Evolutionary conservation across 805 yeast genomes (phyloP).

Genomic region (Zygosaccharomyces gambellarensis): DNA sequence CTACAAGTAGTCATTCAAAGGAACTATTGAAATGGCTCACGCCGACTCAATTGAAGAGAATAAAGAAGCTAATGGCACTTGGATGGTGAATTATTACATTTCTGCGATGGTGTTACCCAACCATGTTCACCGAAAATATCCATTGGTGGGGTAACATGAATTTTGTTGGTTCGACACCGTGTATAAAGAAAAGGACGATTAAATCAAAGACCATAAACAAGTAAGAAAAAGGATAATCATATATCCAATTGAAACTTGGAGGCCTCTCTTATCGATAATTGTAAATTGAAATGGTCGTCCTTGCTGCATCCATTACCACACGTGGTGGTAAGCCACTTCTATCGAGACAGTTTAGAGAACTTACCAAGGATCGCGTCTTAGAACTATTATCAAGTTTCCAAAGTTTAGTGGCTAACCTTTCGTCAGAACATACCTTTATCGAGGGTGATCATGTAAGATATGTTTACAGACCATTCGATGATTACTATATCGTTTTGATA

Average conservation of each 20-base stretch:
- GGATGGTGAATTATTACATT: constrained; percentile 2
- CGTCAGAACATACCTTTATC: constrained; percentile 84
- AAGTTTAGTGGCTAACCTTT: constrained; percentile 58
- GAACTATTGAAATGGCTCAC: neutral
- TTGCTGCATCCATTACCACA: constrained; percentile 93
- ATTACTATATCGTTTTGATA: constrained; percentile 81
- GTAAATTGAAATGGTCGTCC: constrained; percentile 50
- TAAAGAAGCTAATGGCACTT: constrained; percentile 1
- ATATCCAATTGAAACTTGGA: neutral
- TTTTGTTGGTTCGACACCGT: constrained; percentile 7
- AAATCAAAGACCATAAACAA: constrained; percentile 2
- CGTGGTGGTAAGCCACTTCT: constrained; percentile 89
- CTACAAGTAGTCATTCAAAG: neutral
- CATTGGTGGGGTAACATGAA: constrained; percentile 1
- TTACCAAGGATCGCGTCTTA: constrained; percentile 79
- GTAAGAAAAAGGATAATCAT: neutral
- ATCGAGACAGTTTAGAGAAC: constrained; percentile 85
- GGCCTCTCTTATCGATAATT: neutral
- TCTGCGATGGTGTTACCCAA: constrained; percentile 3
- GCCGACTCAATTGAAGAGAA: constrained; percentile 2
- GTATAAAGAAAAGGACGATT: constrained; percentile 4
- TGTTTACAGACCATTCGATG: constrained; percentile 94
- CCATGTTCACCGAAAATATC: neutral
- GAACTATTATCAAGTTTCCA: constrained; percentile 85
- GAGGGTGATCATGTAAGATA: constrained; percentile 90